A percentile compares a stretch with the other conserved stretches of the same genome.
Conservation (phyloP, 768 basidiomycete species). For the Tulasnella sp. region DNA sequence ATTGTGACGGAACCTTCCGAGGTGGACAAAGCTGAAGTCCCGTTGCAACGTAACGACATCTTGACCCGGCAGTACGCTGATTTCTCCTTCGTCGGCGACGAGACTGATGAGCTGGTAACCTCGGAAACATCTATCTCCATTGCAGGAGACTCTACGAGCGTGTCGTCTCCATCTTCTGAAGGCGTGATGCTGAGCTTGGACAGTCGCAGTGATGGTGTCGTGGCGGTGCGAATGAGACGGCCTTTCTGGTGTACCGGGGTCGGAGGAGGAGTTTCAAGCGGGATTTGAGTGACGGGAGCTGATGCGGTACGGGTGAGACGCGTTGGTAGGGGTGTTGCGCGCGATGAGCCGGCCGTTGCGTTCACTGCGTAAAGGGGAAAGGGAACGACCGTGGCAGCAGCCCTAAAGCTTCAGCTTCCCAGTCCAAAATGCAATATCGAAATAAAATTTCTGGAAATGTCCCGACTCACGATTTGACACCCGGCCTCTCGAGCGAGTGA, state of each 20-base stretch:
- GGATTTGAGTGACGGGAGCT: background rate
- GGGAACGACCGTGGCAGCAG: background rate
- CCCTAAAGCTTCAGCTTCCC: background rate
- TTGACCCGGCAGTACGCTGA: background rate
- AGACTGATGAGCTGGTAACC: background rate
- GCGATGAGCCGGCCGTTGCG: background rate
- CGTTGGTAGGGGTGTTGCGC: background rate
- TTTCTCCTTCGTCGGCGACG: constrained; percentile 1
- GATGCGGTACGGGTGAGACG: background rate
- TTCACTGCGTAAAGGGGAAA: background rate
- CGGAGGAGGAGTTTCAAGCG: constrained; percentile 6
- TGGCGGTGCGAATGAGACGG: background rate
- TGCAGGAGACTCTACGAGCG: background rate
- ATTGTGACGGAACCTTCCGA: background rate
- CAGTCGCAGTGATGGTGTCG: background rate
- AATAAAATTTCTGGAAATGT: background rate
- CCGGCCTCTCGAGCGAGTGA: background rate
- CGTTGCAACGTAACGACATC: background rate
- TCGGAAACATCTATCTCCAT: background rate
- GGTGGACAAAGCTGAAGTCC: background rate
- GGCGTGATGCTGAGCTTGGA: background rate
- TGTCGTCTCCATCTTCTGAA: background rate
- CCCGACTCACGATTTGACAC: background rate
- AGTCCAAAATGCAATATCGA: background rate
- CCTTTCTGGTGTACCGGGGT: background rate